Evolutionary conservation across 2,329 filamentous ascomycete genomes (phyloP).

Genomic region (Botryotinia convoluta): DNA sequence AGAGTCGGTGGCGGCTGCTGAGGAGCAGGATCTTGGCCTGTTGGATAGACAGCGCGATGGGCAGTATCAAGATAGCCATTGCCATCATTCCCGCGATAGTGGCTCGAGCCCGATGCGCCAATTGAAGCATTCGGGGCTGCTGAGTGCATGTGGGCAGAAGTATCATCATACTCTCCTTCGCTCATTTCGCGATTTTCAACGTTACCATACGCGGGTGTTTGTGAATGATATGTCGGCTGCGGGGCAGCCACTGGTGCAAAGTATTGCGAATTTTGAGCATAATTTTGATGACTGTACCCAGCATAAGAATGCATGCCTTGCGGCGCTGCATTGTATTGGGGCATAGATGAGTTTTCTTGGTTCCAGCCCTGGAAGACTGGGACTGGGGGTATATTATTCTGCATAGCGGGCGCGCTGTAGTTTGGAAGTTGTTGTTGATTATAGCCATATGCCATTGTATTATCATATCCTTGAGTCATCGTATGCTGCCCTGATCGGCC

Average conservation of each 20-base stretch:
- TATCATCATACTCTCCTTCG: conserved; percentile 62
- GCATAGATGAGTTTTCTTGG: conserved; percentile 32
- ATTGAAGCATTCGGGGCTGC: conserved; percentile 21
- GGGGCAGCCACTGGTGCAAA: conserved; percentile 16
- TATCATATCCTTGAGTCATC: conserved; percentile 32
- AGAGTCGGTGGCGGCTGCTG: conserved; percentile 22
- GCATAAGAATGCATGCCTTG: conserved; percentile 29
- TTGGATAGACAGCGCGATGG: conserved; percentile 29
- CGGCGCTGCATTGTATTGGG: conserved; percentile 25
- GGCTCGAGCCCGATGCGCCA: conserved; percentile 24
- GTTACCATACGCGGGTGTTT: conserved; percentile 22
- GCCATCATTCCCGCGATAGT: conserved; percentile 37
- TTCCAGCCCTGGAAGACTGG: conserved; percentile 38
- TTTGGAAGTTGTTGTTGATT: conserved; percentile 31
- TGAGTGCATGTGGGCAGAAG: conserved; percentile 28
- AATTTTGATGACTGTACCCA: conserved; percentile 25
- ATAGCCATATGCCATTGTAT: conserved; percentile 34
- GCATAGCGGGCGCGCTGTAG: conserved; percentile 32
- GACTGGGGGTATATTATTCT: conserved; percentile 33
- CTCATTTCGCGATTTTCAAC: conserved; percentile 75
- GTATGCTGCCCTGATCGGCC: conserved; percentile 27
- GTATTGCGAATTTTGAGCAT: conserved; percentile 28
- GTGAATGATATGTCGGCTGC: conserved; percentile 14
- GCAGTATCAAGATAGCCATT: conserved; percentile 30
- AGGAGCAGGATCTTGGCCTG: conserved; percentile 26